phyloP scores from a whole-genome alignment of 2,329 filamentous ascomycete species.

The Phialophora chinensis region DNA sequence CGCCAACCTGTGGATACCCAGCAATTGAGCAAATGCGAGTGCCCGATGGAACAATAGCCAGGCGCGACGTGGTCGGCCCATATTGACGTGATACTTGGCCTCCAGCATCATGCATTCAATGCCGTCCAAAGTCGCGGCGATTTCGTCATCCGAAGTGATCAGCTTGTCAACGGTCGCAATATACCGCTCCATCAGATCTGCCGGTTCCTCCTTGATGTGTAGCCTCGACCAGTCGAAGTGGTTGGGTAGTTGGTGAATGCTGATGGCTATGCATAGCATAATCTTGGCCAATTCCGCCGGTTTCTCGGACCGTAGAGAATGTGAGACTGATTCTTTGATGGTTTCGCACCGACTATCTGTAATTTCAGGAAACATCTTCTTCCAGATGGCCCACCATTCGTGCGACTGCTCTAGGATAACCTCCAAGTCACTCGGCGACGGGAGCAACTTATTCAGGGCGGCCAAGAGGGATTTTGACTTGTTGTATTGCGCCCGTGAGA shows the following conservation, averaged over 20 bases:
- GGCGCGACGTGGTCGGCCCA: conserved; percentile 61
- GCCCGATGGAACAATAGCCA: conserved; percentile 61
- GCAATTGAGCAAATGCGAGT: conserved; percentile 59
- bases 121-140: conserved; percentile 57
- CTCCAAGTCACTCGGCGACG: conserved; percentile 43
- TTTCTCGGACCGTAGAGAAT: conserved; percentile 46
- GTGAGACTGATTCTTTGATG: conserved; percentile 47
- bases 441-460: conserved; percentile 46
- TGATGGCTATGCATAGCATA: conserved; percentile 53
- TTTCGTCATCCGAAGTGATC: conserved; percentile 58
- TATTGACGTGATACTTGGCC: conserved; percentile 60
- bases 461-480: conserved; percentile 39
- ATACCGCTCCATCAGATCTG: conserved; percentile 54
- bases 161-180: conserved; percentile 55
- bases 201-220: conserved; percentile 48
- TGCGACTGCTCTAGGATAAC: conserved; percentile 44
- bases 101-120: conserved; percentile 60
- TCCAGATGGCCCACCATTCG: conserved; percentile 45
- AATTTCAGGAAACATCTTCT: conserved; percentile 46
- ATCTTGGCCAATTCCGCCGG: conserved; percentile 50
- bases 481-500: conserved; percentile 40
- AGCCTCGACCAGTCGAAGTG: conserved; percentile 47
- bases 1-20: conserved; percentile 53
- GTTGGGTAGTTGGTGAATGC: conserved; percentile 51
- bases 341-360: conserved; percentile 38